Evolutionary conservation across 83 land plant genomes (phyloP).

Genomic region (Thuja plicata): DNA sequence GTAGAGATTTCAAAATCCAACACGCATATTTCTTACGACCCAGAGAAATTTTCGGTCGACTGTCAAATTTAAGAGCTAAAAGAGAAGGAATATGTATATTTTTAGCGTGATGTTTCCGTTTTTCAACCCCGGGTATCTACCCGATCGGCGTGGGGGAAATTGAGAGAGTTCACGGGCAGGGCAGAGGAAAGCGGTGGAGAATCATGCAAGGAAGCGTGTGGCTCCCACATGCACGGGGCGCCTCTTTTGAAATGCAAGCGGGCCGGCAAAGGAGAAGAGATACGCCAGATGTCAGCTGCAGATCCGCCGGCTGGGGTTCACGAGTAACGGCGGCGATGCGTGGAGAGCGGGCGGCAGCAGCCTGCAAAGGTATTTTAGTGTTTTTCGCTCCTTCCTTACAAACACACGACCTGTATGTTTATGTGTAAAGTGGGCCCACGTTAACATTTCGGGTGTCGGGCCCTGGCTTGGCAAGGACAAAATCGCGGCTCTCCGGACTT

Average conservation of each 20-base stretch:
- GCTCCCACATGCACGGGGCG: not conserved
- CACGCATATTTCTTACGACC: too few species aligned
- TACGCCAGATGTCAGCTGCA: not conserved
- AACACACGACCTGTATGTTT: not conserved
- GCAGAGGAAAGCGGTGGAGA: not conserved
- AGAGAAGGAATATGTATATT: too few species aligned
- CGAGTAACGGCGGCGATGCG: constrained; percentile 9
- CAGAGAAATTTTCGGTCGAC: too few species aligned
- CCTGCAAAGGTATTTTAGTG: not conserved
- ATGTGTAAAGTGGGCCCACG: not conserved
- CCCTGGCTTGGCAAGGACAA: not conserved
- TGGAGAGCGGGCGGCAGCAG: not conserved
- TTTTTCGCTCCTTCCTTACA: not conserved
- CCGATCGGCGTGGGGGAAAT: too few species aligned
- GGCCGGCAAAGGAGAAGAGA: too few species aligned
- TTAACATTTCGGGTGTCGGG: not conserved
- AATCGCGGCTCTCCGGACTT: not conserved
- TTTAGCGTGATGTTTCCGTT: too few species aligned
- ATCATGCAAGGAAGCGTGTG: not conserved
- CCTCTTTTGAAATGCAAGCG: not conserved
- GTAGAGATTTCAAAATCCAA: too few species aligned
- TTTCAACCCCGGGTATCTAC: too few species aligned
- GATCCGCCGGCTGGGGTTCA: not conserved
- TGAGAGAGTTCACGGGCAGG: too few species aligned
- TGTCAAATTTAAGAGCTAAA: too few species aligned